Conservation (phyloP, 352 stramenopile species). For the Pythium vanterpoolii region DNA sequence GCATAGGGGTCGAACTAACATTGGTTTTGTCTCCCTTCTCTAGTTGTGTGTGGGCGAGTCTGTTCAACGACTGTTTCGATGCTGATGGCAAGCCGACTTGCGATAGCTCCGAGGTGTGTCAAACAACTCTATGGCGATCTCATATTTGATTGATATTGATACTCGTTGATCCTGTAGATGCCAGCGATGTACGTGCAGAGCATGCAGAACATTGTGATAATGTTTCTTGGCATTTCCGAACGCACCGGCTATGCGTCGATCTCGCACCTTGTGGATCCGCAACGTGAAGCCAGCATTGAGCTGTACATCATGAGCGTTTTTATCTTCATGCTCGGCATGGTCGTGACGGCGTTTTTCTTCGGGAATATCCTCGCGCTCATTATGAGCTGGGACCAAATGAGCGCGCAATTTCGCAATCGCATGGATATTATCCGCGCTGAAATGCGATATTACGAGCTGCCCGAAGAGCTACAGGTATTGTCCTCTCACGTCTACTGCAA, state of each 20-base stretch:
- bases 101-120: conserved; percentile 32
- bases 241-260: conserved; percentile 59
- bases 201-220: conserved; percentile 67
- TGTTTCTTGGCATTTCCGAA: conserved; percentile 79
- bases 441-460: conserved; percentile 81
- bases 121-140: too few relatives aligned
- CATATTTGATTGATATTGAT: background rate
- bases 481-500: background rate
- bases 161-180: conserved; percentile 26
- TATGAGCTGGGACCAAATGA: conserved; percentile 82
- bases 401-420: conserved; percentile 70
- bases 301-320: conserved; percentile 64
- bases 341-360: conserved; percentile 75
- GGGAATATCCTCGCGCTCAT: conserved; percentile 76
- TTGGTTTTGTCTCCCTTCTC: background rate
- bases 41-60: conserved; percentile 61
- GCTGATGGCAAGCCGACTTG: conserved; percentile 30
- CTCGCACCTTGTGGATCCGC: conserved; percentile 41
- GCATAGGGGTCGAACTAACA: background rate
- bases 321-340: conserved; percentile 65
- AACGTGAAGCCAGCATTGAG: conserved; percentile 36
- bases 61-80: conserved; percentile 64
- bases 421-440: conserved; percentile 85
- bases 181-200: conserved; percentile 70
- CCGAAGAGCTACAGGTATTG: conserved; percentile 54